Evolutionary conservation across 257 asterid species (phyloP).

Genomic region (Forsythia viridissima): DNA sequence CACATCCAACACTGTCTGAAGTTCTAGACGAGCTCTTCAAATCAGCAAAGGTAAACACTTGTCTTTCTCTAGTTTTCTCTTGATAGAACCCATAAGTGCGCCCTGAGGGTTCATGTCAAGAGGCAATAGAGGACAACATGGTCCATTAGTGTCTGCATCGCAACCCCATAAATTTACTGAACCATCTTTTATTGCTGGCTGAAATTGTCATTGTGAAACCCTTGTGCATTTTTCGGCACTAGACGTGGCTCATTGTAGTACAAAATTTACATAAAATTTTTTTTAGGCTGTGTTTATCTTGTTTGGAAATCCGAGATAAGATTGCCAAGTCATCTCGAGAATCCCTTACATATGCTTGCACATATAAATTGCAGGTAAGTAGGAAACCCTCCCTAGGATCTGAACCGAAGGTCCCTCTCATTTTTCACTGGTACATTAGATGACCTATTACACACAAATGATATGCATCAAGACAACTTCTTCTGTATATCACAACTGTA

Average conservation of each 20-base stretch:
- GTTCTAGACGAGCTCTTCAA: slow-evolving; percentile 89
- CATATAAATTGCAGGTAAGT: slow-evolving; percentile 45
- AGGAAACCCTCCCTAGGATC: slow-evolving; percentile 58
- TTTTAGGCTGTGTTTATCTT: slow-evolving; percentile 21
- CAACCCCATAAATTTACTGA: neutral
- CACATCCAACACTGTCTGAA: slow-evolving; percentile 96
- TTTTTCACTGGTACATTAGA: slow-evolving; percentile 62
- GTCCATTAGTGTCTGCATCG: slow-evolving; percentile 11
- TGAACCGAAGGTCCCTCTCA: slow-evolving; percentile 65
- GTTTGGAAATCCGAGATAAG: slow-evolving; percentile 19
- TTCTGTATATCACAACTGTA: slow-evolving; percentile 11
- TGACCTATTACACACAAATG: slow-evolving; percentile 28
- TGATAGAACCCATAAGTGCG: neutral
- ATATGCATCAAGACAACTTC: slow-evolving; percentile 21
- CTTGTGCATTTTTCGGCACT: neutral
- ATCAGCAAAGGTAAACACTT: slow-evolving; percentile 71
- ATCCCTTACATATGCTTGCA: slow-evolving; percentile 33
- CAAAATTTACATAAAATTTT: slow-evolving; percentile 9
- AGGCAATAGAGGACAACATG: neutral
- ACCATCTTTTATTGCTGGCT: neutral
- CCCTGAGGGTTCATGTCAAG: neutral
- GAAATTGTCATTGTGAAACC: neutral
- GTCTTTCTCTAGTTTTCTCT: neutral
- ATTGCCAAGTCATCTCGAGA: slow-evolving; percentile 17
- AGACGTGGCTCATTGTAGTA: slow-evolving; percentile 4